Evolutionary conservation across 305 asterid genomes (phyloP).

Genomic region (Fraxinus baroniana): DNA sequence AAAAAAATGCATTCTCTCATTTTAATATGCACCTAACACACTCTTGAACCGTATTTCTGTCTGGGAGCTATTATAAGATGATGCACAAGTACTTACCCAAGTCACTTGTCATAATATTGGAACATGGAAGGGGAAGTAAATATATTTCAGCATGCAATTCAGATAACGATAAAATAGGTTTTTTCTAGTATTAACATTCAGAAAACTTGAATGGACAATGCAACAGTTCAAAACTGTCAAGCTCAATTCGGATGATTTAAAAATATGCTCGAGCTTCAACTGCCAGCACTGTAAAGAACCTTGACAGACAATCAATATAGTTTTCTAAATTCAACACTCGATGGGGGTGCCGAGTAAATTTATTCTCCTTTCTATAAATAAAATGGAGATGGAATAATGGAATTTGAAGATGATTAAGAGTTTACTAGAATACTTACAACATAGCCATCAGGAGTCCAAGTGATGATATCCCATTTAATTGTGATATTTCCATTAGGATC

Average conservation of each 20-base stretch:
- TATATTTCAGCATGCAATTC: not conserved
- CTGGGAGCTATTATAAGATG: not conserved
- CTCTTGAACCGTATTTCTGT: too few relatives aligned
- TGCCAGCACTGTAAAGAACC: not conserved
- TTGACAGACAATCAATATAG: not conserved
- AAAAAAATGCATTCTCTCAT: too few relatives aligned
- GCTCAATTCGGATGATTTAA: not conserved
- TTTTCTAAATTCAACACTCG: not conserved
- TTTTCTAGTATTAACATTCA: not conserved
- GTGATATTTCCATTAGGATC: conserved; percentile 91
- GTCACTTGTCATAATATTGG: not conserved
- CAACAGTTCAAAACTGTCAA: not conserved
- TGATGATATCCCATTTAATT: conserved; percentile 66
- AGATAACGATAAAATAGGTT: not conserved
- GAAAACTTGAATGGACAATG: not conserved
- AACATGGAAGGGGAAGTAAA: not conserved
- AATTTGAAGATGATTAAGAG: too few relatives aligned
- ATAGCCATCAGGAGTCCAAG: conserved; percentile 58
- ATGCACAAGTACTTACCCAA: not conserved
- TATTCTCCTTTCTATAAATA: not conserved
- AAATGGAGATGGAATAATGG: not conserved
- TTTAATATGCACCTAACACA: too few relatives aligned
- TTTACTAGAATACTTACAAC: conserved; percentile 31
- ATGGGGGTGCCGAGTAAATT: not conserved
- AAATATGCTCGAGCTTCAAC: not conserved